Evolutionary conservation across 2,329 filamentous ascomycete genomes (phyloP).

Genomic region (Penicillium sp.): DNA sequence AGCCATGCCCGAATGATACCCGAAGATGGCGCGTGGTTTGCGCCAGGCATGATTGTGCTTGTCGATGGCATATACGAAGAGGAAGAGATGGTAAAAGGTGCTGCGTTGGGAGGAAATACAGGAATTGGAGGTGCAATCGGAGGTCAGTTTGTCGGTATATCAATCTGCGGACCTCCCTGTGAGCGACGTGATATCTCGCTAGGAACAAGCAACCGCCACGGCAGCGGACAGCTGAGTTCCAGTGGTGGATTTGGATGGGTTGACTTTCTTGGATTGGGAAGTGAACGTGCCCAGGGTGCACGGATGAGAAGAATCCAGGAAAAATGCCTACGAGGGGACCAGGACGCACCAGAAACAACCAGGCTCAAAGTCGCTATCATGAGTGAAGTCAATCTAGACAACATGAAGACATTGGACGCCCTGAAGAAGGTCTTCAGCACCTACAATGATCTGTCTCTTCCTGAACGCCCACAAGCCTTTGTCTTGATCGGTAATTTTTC

Average conservation of each 20-base stretch:
- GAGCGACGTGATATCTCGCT: slow-evolving; percentile 79
- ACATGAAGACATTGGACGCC: slow-evolving; percentile 76
- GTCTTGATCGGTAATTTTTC: slow-evolving; percentile 84
- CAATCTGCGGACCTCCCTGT: slow-evolving; percentile 86
- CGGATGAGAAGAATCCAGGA: slow-evolving; percentile 81
- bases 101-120: slow-evolving; percentile 70
- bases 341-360: slow-evolving; percentile 32
- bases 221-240: slow-evolving; percentile 44
- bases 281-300: slow-evolving; percentile 76
- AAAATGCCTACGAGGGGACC: slow-evolving; percentile 55
- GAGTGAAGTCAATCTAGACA: slow-evolving; percentile 83
- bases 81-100: slow-evolving; percentile 68
- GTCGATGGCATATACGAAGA: slow-evolving; percentile 97
- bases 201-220: slow-evolving; percentile 60
- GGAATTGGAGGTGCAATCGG: slow-evolving; percentile 88
- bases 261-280: slow-evolving; percentile 89
- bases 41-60: slow-evolving; percentile 92
- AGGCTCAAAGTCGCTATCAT: slow-evolving; percentile 67
- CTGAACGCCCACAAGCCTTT: slow-evolving; percentile 72
- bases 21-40: slow-evolving; percentile 85
- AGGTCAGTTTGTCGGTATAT: slow-evolving; percentile 88
- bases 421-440: slow-evolving; percentile 73
- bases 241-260: slow-evolving; percentile 93
- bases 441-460: slow-evolving; percentile 67
- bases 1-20: slow-evolving; percentile 78